These are phyloP conservation scores for Calcarisporium arbuscula DNA, from an alignment of 2,329 filamentous ascomycete genomes.

Conservation along the genomic window DNA sequence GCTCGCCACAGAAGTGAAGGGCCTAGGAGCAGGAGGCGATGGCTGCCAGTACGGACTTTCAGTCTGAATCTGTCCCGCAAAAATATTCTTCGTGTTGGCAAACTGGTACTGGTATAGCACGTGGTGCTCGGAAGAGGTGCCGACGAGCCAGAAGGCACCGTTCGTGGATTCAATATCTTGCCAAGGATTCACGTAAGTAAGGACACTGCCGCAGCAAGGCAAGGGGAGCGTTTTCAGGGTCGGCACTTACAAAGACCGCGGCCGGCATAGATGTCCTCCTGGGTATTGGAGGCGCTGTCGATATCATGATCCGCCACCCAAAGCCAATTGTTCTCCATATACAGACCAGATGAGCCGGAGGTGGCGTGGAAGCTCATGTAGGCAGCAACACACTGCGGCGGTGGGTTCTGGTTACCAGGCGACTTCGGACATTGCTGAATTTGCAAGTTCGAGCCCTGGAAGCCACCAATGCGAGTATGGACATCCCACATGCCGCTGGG, in stretches of 20 bases:
- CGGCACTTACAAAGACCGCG: conserved; percentile 44
- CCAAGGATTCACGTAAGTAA: no score
- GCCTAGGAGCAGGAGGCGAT: conserved; percentile 66
- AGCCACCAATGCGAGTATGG: conserved; percentile 69
- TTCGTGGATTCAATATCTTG: no score
- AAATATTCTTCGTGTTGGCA: conserved; percentile 36
- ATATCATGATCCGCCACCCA: conserved; percentile 50
- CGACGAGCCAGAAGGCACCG: conserved; percentile 16
- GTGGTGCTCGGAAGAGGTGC: conserved; percentile 15
- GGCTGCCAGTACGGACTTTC: conserved; percentile 77
- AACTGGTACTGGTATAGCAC: conserved; percentile 45
- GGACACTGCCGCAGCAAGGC: no score
- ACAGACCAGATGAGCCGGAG: conserved; percentile 27
- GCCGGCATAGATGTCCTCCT: conserved; percentile 46
- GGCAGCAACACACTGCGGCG: conserved; percentile 31
- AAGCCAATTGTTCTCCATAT: conserved; percentile 39
- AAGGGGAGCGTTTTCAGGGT: conserved; percentile 22
- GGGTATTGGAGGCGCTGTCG: conserved; percentile 39
- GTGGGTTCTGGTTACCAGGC: conserved; percentile 22
- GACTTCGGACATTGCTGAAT: conserved; percentile 58
- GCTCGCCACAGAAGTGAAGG: conserved; percentile 52
- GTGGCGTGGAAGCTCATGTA: conserved; percentile 39
- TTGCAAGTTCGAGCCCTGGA: conserved; percentile 62
- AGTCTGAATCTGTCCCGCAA: conserved; percentile 42
- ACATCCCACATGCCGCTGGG: conserved; percentile 65